Evolutionary conservation across 495 filamentous ascomycete species (phyloP).

Genomic region (Pyronema domesticum): DNA sequence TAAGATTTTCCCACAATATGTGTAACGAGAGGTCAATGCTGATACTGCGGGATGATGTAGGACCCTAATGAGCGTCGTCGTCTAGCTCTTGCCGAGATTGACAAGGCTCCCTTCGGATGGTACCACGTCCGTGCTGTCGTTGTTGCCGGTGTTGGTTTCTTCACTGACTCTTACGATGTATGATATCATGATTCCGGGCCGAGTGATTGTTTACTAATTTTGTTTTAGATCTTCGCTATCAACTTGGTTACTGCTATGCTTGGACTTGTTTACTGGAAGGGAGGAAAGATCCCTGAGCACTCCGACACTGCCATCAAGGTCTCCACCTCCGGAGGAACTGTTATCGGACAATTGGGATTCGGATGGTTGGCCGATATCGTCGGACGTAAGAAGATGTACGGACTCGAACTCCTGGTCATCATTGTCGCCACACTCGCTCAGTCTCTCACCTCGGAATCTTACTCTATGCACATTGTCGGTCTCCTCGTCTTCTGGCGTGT

Average conservation of each 20-base stretch:
- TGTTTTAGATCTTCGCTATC: slow-evolving; percentile 48
- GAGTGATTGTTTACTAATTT: background rate
- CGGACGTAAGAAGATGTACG: slow-evolving; percentile 73
- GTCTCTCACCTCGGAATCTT: slow-evolving; percentile 48
- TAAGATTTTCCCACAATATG: slow-evolving; percentile 2
- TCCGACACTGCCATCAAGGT: slow-evolving; percentile 77
- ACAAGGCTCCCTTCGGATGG: slow-evolving; percentile 65
- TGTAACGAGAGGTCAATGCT: slow-evolving; percentile 20
- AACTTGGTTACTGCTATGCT: slow-evolving; percentile 51
- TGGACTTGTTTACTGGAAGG: slow-evolving; percentile 55
- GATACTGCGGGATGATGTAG: slow-evolving; percentile 34
- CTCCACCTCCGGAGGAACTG: slow-evolving; percentile 70
- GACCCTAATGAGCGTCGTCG: slow-evolving; percentile 61
- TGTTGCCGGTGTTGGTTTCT: slow-evolving; percentile 73
- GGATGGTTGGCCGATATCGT: slow-evolving; percentile 64
- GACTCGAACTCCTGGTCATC: slow-evolving; percentile 72
- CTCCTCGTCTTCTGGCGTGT: slow-evolving; percentile 81
- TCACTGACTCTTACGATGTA: slow-evolving; percentile 65
- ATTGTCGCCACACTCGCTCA: slow-evolving; percentile 72
- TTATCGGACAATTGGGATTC: slow-evolving; percentile 69
- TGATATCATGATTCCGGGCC: background rate
- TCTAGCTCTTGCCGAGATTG: slow-evolving; percentile 58
- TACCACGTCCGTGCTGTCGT: slow-evolving; percentile 56
- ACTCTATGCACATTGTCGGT: slow-evolving; percentile 52
- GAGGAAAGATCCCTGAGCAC: slow-evolving; percentile 39